Base-by-base conservation (phyloP, 192 early-diverging fungal species). In the Diversispora epigaea region DNA sequence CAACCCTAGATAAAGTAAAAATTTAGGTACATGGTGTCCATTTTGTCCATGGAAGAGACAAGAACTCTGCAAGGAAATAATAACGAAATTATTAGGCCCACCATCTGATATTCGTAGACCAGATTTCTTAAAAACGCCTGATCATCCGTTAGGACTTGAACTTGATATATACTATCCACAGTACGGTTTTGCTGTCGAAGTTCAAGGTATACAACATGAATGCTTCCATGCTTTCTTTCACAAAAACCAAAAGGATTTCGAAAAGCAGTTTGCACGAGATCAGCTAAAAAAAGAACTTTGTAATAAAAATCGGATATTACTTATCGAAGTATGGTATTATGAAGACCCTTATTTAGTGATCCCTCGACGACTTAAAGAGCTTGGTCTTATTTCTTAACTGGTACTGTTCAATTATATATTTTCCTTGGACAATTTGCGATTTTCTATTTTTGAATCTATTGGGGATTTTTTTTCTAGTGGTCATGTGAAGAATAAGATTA, bases 71-170 rank as follows among this genome's bases (percentile, higher is more conserved):
- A 44, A 49, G 17, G 64, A 67, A 60, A 49, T 49, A 67, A 22
- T 3, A 47, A 49, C 17, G 46, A n/a, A 47, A 47, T 44, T 47
- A 2, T 44, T 67, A 44, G 64, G 46, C 46, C 46, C 44, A 60
- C 57, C 22, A 60, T 22, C n/a, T n/a, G n/a, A n/a, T n/a, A n/a
- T n/a, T n/a, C n/a, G n/a, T n/a, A n/a, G n/a, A n/a, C n/a, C n/a
- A 17, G 19, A 7, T 25, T 60, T 25, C 25, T 32, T 6, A 6
- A 25, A 60, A 22, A 60, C n/a, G n/a, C 17, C 9, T 60, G 57
- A 67, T 67, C 64, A 67, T 67, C 64, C 64, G 10, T 46, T 47
- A 66, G 64, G 64, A 66, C 64, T 66, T 66, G 64, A 66, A 66
- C 64, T 66, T 46, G 64, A 66, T 66, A 66, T 66, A 47, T 66